Conservation (phyloP, 208 protist genomes). For the Blastocrithidia nonstop region DNA sequence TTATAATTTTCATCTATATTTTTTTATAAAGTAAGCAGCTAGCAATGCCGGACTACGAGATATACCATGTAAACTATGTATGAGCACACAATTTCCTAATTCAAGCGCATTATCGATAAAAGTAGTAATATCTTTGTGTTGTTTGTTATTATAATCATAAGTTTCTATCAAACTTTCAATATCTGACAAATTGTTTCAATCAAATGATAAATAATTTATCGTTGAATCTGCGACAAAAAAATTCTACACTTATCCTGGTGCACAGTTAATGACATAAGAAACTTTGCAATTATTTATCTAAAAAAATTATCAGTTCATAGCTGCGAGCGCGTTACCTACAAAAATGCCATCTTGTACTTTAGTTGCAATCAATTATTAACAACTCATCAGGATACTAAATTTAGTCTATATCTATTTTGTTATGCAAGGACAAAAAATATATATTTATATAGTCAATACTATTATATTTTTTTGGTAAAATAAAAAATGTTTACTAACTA, state of each 20-base stretch:
- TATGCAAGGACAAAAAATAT: constrained; percentile 3
- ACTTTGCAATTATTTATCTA: constrained; percentile 89
- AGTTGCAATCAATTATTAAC: constrained; percentile 70
- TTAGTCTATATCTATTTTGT: constrained; percentile 3
- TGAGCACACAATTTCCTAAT: constrained; percentile 71
- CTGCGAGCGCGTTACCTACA: constrained; percentile 68
- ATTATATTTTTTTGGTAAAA: too few relatives aligned
- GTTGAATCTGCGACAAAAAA: constrained; percentile 55
- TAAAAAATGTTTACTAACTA: too few relatives aligned
- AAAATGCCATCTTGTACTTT: constrained; percentile 89
- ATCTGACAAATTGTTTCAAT: constrained; percentile 69
- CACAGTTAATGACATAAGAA: constrained; percentile 86
- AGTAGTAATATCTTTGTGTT: constrained; percentile 43
- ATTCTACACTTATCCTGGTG: constrained; percentile 67
- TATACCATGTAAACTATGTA: constrained; percentile 76
- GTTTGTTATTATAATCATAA: constrained; percentile 72
- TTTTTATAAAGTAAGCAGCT: constrained; percentile 81
- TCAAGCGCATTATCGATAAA: constrained; percentile 83
- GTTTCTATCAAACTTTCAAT: constrained; percentile 63
- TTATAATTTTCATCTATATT: constrained; percentile 86
- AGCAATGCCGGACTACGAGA: constrained; percentile 70
- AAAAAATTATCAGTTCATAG: constrained; percentile 80
- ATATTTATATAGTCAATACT: too few relatives aligned
- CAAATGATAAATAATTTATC: constrained; percentile 83
- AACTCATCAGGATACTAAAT: constrained; percentile 9